Evolutionary conservation across 441 rosid species (phyloP).

Genomic region (Isatis lusitanica): DNA sequence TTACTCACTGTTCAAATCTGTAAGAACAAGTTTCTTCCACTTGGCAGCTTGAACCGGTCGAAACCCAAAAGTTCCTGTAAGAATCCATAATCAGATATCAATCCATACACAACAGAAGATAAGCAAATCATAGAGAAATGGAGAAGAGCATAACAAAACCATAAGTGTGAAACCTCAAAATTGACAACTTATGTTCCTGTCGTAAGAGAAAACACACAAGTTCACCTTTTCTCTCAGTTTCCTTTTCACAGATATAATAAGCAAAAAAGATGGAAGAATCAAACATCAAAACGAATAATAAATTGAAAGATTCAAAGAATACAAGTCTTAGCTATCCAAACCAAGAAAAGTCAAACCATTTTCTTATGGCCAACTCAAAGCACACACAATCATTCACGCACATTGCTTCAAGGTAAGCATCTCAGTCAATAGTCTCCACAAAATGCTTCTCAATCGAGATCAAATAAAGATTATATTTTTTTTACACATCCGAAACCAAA

Average conservation of each 20-base stretch:
- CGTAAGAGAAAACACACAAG: neutral
- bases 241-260: neutral
- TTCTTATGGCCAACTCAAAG: no score
- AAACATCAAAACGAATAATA: neutral
- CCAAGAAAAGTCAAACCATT: conserved; percentile 27
- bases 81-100: conserved; percentile 2
- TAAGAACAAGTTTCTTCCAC: neutral
- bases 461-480: neutral
- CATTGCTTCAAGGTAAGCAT: conserved; percentile 16
- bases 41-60: neutral
- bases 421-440: conserved; percentile 13
- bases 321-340: neutral
- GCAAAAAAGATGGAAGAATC: neutral
- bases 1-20: neutral
- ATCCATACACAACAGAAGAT: neutral
- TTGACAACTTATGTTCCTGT: neutral
- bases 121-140: neutral
- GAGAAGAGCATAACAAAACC: conserved; percentile 5
- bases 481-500: conserved; percentile 10
- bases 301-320: neutral
- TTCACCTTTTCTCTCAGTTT: neutral
- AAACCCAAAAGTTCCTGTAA: conserved; percentile 14
- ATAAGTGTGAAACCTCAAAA: conserved; percentile 6
- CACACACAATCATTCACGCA: neutral
- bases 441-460: conserved; percentile 11